Base-by-base conservation (phyloP, 192 early-diverging fungal species). In the Coemansia sp. region DNA sequence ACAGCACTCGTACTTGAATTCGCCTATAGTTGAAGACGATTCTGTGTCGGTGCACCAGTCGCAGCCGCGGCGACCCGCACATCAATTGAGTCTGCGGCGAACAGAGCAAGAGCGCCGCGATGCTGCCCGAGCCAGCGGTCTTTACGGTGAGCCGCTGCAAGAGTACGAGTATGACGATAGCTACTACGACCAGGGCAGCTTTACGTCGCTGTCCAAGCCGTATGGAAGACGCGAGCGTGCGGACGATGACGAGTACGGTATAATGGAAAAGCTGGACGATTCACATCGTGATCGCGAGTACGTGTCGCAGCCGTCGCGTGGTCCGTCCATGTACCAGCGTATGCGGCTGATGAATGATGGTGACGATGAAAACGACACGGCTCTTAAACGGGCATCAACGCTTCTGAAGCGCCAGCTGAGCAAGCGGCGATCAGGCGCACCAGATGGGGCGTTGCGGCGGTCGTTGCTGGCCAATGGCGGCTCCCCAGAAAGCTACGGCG, bases 241-340 rank as follows among this genome's bases (percentile, higher is more conserved):
- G 1, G 49, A 16, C 15, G 57, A 53, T 26, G 45, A 55, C 43
- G 59, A 63, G 38, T 53, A 70, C 55, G 56, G 58, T 33, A 62
- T 78, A 18, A 63, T 78, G 63, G 74, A 71, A 30, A 45, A 70
- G 57, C 52, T 78, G 31, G 74, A 78, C 52, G 74, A 78, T 50
- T 38, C 74, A 23, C 68, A 71, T 21, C 28, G 56, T 48, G 68
- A 78, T 45, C 68, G 68, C 49, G 69, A 78, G 39, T 57, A 60
- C 15, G 74, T 63, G 46, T 70, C 74, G 18, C 53, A 48, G 50
- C 74, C 74, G 16, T 78, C 74, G 20, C 63, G 68, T 14, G 74
- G 74, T 0, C 74, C 74, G 20, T 71, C 74, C 18, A 61, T 63
- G 57, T 78, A 78, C 53, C 74, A 78, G 65, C 63, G 74, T 7